Conservation (phyloP, 495 filamentous ascomycete species). For the Trypethelium eluteriae region DNA sequence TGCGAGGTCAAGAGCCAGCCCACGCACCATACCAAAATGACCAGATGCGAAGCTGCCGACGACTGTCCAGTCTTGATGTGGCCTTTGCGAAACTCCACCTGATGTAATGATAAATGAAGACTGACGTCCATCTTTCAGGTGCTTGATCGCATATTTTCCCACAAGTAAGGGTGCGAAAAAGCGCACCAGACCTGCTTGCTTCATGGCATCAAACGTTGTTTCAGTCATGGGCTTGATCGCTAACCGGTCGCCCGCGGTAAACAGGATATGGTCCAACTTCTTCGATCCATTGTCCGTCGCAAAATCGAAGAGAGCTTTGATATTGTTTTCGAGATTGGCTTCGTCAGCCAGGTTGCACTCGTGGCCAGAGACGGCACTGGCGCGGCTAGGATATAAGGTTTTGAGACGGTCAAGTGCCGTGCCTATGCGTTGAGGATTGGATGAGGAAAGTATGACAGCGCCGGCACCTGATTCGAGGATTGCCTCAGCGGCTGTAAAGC, state of each 20-base stretch:
- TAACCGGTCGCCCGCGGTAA: conserved; percentile 50
- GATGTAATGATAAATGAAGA: conserved; percentile 51
- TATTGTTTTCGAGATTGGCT: conserved; percentile 29
- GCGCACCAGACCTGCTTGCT: conserved; percentile 42
- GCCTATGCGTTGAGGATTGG: conserved; percentile 27
- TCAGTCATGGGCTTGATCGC: conserved; percentile 34
- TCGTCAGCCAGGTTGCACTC: conserved; percentile 27
- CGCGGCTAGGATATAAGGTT: conserved; percentile 27
- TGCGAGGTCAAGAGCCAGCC: conserved; percentile 50
- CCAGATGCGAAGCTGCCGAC: conserved; percentile 34
- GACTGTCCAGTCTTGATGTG: conserved; percentile 42
- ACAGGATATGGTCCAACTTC: conserved; percentile 54
- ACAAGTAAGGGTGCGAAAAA: conserved; percentile 46
- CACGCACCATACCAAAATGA: conserved; percentile 41
- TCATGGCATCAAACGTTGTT: conserved; percentile 36
- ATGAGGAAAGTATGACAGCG: conserved; percentile 32
- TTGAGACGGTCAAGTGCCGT: conserved; percentile 23
- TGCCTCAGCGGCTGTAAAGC: conserved; percentile 34
- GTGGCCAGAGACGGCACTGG: conserved; percentile 24
- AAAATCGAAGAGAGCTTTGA: conserved; percentile 29
- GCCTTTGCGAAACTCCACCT: conserved; percentile 42
- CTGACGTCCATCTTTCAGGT: conserved; percentile 35
- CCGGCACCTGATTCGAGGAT: conserved; percentile 28
- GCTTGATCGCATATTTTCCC: conserved; percentile 44
- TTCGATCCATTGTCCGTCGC: conserved; percentile 21